Evolutionary conservation across 257 asterid species (phyloP).

Genomic region (Penstemon newberryi): DNA sequence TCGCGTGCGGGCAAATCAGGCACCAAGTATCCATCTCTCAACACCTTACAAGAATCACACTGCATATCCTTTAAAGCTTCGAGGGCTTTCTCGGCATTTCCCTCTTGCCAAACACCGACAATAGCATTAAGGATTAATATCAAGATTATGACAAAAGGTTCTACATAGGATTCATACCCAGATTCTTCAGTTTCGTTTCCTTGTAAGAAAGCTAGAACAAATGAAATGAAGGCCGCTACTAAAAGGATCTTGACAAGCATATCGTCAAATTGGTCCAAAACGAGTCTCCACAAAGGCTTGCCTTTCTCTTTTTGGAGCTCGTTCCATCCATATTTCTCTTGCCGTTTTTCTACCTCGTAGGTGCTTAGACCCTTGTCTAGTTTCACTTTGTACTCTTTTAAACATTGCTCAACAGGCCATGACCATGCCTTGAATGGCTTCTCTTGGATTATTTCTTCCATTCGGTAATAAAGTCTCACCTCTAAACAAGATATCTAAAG

Average conservation of each 20-base stretch:
- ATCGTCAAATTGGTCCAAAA: constrained; percentile 76
- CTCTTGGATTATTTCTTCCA: constrained; percentile 44
- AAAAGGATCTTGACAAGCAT: constrained; percentile 70
- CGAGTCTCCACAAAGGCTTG: constrained; percentile 73
- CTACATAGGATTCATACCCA: constrained; percentile 61
- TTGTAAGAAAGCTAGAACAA: constrained; percentile 62
- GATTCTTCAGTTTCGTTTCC: constrained; percentile 44
- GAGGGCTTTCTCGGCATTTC: constrained; percentile 69
- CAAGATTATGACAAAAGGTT: constrained; percentile 62
- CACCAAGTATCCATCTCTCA: constrained; percentile 56
- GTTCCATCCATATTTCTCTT: constrained; percentile 66
- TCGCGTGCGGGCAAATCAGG: constrained; percentile 63
- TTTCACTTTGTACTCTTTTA: constrained; percentile 64
- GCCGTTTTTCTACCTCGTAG: constrained; percentile 57
- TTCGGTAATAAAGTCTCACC: constrained; percentile 24
- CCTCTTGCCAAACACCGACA: constrained; percentile 79
- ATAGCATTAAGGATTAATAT: constrained; percentile 62
- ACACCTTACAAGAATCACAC: constrained; percentile 50
- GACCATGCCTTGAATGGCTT: constrained; percentile 71
- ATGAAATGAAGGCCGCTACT: constrained; percentile 72
- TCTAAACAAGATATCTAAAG: constrained; percentile 13
- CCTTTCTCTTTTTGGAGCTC: constrained; percentile 75
- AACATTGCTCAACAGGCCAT: constrained; percentile 67
- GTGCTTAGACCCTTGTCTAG: constrained; percentile 65
- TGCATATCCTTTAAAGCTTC: constrained; percentile 75